These are phyloP conservation scores for Flammula alnicola DNA, from an alignment of 1,284 basidiomycete species.

Conservation along the genomic window DNA sequence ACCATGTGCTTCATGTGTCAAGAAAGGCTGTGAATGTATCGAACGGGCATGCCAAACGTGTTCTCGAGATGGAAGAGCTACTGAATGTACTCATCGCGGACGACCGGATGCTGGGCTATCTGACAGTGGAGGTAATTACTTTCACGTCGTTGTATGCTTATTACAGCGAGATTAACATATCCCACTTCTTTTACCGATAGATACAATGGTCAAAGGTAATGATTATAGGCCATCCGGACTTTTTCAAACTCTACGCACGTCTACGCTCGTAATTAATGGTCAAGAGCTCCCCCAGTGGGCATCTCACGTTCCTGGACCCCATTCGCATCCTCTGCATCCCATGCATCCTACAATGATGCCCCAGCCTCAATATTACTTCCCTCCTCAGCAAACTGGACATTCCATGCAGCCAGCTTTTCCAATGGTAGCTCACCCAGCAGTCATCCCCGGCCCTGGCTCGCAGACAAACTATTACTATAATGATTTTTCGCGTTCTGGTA, in stretches of 20 bases:
- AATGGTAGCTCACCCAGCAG: constrained; percentile 7
- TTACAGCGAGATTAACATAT: too few species aligned
- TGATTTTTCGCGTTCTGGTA: too few species aligned
- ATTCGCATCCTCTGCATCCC: constrained; percentile 11
- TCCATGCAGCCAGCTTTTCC: constrained; percentile 2
- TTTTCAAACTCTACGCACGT: background rate
- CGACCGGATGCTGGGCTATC: constrained; percentile 29
- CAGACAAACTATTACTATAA: constrained; percentile 13
- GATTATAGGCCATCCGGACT: background rate
- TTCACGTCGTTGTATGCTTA: background rate
- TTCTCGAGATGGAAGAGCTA: constrained; percentile 42
- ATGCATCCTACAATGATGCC: constrained; percentile 16
- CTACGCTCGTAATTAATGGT: background rate
- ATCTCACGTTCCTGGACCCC: constrained; percentile 5
- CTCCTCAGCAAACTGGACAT: constrained; percentile 13
- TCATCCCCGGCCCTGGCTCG: background rate
- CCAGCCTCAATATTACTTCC: constrained; percentile 25
- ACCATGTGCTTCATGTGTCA: constrained; percentile 51
- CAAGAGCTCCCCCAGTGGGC: constrained; percentile 11
- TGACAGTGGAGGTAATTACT: constrained; percentile 31
- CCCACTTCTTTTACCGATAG: background rate
- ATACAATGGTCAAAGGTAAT: background rate
- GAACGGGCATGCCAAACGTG: constrained; percentile 51
- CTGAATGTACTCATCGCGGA: constrained; percentile 47
- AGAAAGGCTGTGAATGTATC: constrained; percentile 52